These are phyloP conservation scores for Magnolia officinalis DNA, from an alignment of 164 flowering plant genomes.

Conservation along the genomic window DNA sequence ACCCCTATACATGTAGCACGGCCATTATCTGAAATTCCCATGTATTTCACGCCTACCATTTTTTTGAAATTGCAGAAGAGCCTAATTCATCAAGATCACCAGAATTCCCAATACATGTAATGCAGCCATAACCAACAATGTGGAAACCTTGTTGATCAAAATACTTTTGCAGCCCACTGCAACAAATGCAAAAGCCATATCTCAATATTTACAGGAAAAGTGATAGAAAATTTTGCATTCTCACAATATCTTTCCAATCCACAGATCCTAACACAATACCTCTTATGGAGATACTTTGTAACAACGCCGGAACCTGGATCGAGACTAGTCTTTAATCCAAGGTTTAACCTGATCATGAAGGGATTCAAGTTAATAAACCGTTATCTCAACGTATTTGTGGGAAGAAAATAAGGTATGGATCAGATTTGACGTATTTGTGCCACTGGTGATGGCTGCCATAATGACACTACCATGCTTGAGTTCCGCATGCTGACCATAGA, in stretches of 20 bases:
- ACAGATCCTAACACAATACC: slow-evolving; percentile 31
- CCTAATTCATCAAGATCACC: too few species aligned
- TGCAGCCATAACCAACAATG: too few species aligned
- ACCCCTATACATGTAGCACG: too few species aligned
- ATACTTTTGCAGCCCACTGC: too few species aligned
- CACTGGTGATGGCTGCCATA: slow-evolving; percentile 89
- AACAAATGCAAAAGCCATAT: neutral
- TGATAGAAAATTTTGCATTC: neutral
- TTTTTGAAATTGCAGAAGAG: too few species aligned
- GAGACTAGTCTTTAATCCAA: slow-evolving; percentile 86
- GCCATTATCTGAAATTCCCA: too few species aligned
- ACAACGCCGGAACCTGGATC: slow-evolving; percentile 92
- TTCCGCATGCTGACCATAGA: slow-evolving; percentile 65
- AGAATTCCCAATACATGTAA: too few species aligned
- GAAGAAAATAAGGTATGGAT: neutral
- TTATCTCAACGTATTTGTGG: neutral
- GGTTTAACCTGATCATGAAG: slow-evolving; percentile 60
- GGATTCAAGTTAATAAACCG: neutral
- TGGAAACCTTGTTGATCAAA: too few species aligned
- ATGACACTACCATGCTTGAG: slow-evolving; percentile 86
- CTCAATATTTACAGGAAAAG: neutral
- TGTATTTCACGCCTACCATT: too few species aligned
- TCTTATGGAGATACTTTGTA: slow-evolving; percentile 28
- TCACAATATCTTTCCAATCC: neutral
- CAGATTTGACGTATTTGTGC: slow-evolving; percentile 84